Base-by-base conservation (phyloP, 139 green algal genomes). In the Axilococcus clingmanii region DNA sequence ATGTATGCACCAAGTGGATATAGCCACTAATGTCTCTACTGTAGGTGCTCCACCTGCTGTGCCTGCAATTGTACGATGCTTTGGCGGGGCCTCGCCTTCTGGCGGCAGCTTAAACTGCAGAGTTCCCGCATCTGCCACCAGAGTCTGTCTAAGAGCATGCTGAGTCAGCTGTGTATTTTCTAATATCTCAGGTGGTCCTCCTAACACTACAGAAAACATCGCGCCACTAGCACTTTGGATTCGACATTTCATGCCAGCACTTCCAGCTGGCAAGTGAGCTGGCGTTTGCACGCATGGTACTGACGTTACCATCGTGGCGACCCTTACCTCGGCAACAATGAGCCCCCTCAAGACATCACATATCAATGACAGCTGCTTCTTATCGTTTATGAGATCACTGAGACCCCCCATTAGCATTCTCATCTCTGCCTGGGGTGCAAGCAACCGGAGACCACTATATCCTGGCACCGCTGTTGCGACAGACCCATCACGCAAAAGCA, bases 61-160 rank as follows among this genome's bases (percentile, higher is more conserved):
- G 5, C 53, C 65, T 0, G 52, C 19, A 2, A 42, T 71, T 31
- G 9, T 49, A 23, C 66, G 66, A 0, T 71, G 50, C 3, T 51
- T 20, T 8, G 83, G 69, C 40, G 64, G 25, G 4, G 71, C 50
- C 44, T 76, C 48, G 7, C 77, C 72, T 0, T 70, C 68, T 6
- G 85, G 81, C 23, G 85, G 85, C 48, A 91, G 50, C 36, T 77
- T 66, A 50, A 91, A 77, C 69, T 88, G 82, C 54, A 92, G 62
- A 54, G 65, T 78, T n/a, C 85, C 60, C 1, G 73, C 76, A 53
- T 94, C 85, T 7, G 83, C 72, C 24, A 80, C 72, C 28, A 80
- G 41, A 11, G 78, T 76, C 44, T 82, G 69, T 32, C 80, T 64
- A 48, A 93, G 61, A 2, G 77, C 82, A 43, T 91, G 70, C 65